Evolutionary conservation across 129 eudicot species (phyloP), one percentile per base, ranked within the genome.

Genomic region (Escallonia herrerae): DNA sequence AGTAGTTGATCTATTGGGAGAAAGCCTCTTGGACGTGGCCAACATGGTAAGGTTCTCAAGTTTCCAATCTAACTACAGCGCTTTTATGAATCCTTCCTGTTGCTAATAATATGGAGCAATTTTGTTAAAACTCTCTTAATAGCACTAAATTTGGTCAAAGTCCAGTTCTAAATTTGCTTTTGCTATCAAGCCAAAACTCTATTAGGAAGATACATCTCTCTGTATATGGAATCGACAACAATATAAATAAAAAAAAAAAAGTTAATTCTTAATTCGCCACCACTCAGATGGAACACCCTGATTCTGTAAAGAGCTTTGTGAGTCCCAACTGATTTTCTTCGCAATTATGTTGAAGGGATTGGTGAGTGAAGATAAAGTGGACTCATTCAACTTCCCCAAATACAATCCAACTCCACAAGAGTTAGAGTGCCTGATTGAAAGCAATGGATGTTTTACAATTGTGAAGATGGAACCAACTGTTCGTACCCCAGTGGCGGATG

Each of bases 371-470:
- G 59, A 43, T 15, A 73, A 65, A 64, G 66, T 73, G 62, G 78
- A 73, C 55, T 38, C 66, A 3, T 73, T 73, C 67, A 73, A 73
- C 60, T 65, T 73, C 37, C 78, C 72, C 39, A 33, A 57, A 40
- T 66, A 73, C 43, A 57, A 46, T 13, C 65, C 78, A 38, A 5
- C 40, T 15, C 78, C 78, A 65, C 38, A 66, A 12, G 72, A 73
- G 59, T 8, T 73, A 40, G 58, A 60, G 67, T 54, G 12, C 1
- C 38, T 73, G 40, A 59, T 73, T 45, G 66, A 66, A 48, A 59
- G 39, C 12, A 66, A 56, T 43, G 12, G 59, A 33, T 37, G 51
- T 12, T 73, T 65, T 62, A 65, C n/a, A n/a, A 66, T 73, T 15
- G 72, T 55, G 62, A 65, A 70, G 39, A 73, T 73, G 66, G 78